Conservation (phyloP, 2,329 filamentous ascomycete species). For the Pseudocercospora fuligena region DNA sequence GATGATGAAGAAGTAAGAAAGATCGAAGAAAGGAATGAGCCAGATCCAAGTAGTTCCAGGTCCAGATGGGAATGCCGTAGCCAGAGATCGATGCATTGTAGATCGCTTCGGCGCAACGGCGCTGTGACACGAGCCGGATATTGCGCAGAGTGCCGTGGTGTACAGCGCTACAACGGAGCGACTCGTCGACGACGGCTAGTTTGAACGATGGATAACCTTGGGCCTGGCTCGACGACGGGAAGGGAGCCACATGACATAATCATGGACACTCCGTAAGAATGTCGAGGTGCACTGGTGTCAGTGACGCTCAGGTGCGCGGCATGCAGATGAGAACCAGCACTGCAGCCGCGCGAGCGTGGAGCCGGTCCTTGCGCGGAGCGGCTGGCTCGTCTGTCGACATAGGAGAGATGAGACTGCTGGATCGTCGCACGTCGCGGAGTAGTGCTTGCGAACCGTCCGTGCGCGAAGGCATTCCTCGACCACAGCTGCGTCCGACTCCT, state of each 20-base stretch:
- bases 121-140: neutral
- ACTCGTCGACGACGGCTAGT: neutral
- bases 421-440: too few species aligned
- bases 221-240: neutral
- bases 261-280: too few species aligned
- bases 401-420: neutral
- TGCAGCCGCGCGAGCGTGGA: too few species aligned
- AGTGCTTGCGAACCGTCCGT: too few species aligned
- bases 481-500: too few species aligned
- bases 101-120: neutral
- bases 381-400: too few species aligned
- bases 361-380: too few species aligned
- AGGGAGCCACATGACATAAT: neutral
- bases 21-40: slow-evolving; percentile 3
- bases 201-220: neutral
- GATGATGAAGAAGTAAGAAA: slow-evolving; percentile 4
- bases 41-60: neutral
- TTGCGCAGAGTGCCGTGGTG: neutral
- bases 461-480: too few species aligned
- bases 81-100: neutral
- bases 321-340: too few species aligned
- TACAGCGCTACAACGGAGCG: neutral
- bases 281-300: too few species aligned
- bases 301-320: too few species aligned
- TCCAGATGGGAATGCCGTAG: neutral